Conservation (phyloP, 179 eudicot genomes). For the Amaranthus tricolor region DNA sequence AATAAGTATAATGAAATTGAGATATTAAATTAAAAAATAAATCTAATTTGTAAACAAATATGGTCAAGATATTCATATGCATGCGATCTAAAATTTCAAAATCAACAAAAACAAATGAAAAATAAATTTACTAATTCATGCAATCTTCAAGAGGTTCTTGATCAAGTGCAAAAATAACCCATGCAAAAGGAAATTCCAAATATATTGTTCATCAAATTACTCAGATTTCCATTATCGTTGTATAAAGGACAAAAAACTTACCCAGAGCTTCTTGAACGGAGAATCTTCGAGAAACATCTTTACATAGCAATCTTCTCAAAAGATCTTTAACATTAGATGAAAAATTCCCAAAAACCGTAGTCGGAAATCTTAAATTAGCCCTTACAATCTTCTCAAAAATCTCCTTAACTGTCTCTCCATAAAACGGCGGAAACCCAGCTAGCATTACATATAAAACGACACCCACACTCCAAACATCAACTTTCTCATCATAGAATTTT, state of each 20-base stretch:
- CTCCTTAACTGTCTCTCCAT: constrained; percentile 51
- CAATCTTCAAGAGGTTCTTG: neutral
- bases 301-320: constrained; percentile 64
- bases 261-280: constrained; percentile 68
- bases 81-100: neutral
- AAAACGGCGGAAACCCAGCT: constrained; percentile 62
- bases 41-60: no score
- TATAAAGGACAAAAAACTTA: constrained; percentile 27
- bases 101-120: neutral
- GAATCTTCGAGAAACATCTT: constrained; percentile 52
- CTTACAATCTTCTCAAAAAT: constrained; percentile 62
- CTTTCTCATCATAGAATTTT: constrained; percentile 58
- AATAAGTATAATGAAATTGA: no score
- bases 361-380: constrained; percentile 67
- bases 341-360: constrained; percentile 43
- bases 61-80: neutral
- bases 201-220: neutral
- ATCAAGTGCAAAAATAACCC: neutral
- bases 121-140: neutral
- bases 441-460: constrained; percentile 65
- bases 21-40: no score
- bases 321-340: constrained; percentile 59
- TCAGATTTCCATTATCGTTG: neutral
- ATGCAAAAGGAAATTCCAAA: neutral
- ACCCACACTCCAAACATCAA: constrained; percentile 81